Evolutionary conservation across 176 grass and related monocot species (phyloP), one percentile per base, ranked within the genome.

Genomic region (Oryza australiensis): DNA sequence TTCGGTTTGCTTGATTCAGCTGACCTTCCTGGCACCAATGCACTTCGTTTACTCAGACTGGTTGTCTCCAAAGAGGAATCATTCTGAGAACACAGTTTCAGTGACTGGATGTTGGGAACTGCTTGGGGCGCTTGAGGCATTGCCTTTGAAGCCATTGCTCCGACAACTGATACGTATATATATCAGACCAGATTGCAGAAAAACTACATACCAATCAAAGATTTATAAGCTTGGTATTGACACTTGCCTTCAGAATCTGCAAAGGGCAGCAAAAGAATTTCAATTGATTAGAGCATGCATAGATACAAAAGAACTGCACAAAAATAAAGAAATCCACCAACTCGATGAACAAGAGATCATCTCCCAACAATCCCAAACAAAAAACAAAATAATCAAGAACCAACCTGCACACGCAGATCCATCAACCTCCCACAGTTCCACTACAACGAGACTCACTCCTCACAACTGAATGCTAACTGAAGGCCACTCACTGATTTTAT

Each of bases 141-240:
- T 35, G 76, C 45, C 70, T 94, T 88, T 53, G 89, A 87, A 83
- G 87, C 30, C 87, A 89, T 89, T 71, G 71, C 10, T 72, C 26
- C 29, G 4, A 34, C 8, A 70, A 64, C 57, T 48, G 64, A 65
- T 80, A 38, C 5, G 26, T 43, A 27, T 73, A 26, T 73, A 49
- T 46, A 72, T 5, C 9, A 57, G 14, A 28, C 33, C 48, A 75
- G 76, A 76, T 45, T 62, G 37, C 57, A 60, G 13, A 72, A 51
- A 14, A 3, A 18, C 62, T 57, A 80, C 7, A 51, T 69, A 40
- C 80, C 3, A 55, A 65, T 70, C 71, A 80, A 64, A 76, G 76
- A 26, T 76, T 76, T 41, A 69, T 41, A 69, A 55, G 71, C 63
- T 81, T 55, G 18, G 30, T 37, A 34, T 26, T 23, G 38, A 41